These are phyloP conservation scores for Asterochloris sp. DNA, from an alignment of 139 green algal species.

Conservation along the genomic window DNA sequence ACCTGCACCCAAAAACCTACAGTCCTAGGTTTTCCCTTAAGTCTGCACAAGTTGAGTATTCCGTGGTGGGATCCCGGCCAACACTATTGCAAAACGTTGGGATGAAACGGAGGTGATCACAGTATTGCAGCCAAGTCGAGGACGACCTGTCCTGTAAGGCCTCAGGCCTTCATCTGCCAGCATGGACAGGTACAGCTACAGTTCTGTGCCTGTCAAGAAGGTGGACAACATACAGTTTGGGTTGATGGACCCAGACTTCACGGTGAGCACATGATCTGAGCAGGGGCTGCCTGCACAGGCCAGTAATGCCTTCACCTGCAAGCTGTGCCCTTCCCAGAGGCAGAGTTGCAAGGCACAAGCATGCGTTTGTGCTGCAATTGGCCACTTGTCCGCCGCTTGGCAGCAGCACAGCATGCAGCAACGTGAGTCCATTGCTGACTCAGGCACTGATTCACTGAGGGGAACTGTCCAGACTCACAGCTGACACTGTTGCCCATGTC, in stretches of 20 bases:
- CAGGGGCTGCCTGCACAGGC: neutral
- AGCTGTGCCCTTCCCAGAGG: no score
- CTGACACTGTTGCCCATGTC: neutral
- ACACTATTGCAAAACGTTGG: no score
- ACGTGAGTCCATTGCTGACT: neutral
- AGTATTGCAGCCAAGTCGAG: neutral
- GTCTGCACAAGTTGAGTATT: no score
- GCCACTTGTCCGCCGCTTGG: no score
- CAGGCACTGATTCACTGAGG: neutral
- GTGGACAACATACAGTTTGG: constrained; percentile 93
- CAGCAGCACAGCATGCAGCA: neutral
- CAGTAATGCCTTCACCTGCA: neutral
- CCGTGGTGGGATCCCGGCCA: no score
- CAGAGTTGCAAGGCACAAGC: no score
- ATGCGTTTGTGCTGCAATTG: no score
- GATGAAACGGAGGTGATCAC: no score
- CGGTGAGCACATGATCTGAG: constrained; percentile 64
- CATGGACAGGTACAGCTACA: constrained; percentile 22
- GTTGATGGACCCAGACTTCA: constrained; percentile 93
- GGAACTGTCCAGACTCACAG: neutral
- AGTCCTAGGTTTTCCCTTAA: no score
- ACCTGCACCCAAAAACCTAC: no score
- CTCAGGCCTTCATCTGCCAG: neutral
- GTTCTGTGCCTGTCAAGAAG: constrained; percentile 51
- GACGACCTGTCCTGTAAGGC: neutral